Evolutionary conservation across 192 early-diverging fungal species (phyloP).

Genomic region (Funneliformis geosporum): DNA sequence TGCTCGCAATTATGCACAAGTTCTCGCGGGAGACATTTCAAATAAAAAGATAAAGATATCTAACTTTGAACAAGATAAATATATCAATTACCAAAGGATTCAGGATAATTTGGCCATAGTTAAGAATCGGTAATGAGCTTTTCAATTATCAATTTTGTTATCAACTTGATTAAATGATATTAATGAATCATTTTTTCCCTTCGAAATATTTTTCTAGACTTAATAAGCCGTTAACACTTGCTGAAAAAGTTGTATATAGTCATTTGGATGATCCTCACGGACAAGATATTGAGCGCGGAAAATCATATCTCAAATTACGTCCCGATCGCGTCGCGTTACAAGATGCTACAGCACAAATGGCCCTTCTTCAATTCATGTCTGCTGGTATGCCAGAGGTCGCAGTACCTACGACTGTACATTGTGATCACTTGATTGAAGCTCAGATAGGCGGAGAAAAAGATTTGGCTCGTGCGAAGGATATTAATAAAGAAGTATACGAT

Average conservation of each 20-base stretch:
- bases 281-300: slow-evolving; percentile 92
- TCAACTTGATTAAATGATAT: background rate
- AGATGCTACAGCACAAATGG: slow-evolving; percentile 98
- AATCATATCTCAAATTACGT: slow-evolving; percentile 92
- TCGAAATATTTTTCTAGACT: slow-evolving; percentile 58
- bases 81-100: slow-evolving; percentile 97
- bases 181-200: slow-evolving; percentile 10
- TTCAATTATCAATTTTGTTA: background rate
- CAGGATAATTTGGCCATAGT: slow-evolving; percentile 95
- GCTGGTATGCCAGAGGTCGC: slow-evolving; percentile 83
- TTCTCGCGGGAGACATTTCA: background rate
- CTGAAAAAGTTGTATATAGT: slow-evolving; percentile 98
- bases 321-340: slow-evolving; percentile 99
- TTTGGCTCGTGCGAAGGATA: slow-evolving; percentile 77
- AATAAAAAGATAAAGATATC: slow-evolving; percentile 85
- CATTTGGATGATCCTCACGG: slow-evolving; percentile 94
- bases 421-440: slow-evolving; percentile 97
- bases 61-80: slow-evolving; percentile 86
- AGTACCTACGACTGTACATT: slow-evolving; percentile 93
- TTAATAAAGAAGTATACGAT: slow-evolving; percentile 94
- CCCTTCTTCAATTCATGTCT: slow-evolving; percentile 97
- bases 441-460: slow-evolving; percentile 82
- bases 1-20: slow-evolving; percentile 21
- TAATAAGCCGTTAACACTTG: slow-evolving; percentile 86
- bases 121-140: slow-evolving; percentile 72